Evolutionary conservation across 2,329 filamentous ascomycete species (phyloP).

Genomic region (Verticillium klebahnii): DNA sequence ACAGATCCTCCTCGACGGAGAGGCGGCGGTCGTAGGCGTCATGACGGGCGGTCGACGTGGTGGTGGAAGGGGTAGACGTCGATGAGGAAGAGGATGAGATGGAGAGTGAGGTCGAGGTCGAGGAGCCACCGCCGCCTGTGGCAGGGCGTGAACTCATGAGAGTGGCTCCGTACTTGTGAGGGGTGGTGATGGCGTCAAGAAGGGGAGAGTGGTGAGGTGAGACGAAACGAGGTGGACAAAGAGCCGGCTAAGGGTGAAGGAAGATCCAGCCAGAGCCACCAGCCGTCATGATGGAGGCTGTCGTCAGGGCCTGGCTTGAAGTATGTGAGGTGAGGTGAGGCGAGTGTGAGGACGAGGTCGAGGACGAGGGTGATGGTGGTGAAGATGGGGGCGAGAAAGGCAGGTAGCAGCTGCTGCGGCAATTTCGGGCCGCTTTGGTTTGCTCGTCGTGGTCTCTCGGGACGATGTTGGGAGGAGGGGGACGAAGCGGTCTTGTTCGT

Average conservation of each 20-base stretch:
- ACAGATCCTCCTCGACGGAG: conserved; percentile 52
- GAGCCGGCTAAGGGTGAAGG: neutral
- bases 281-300: neutral
- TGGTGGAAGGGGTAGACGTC: neutral
- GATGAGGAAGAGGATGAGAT: neutral
- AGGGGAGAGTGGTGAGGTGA: neutral
- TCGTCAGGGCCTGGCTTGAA: neutral
- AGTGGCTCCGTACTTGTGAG: neutral
- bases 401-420: neutral
- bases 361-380: neutral
- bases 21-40: conserved; percentile 17
- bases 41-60: neutral
- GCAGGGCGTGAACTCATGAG: neutral
- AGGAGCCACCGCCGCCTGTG: conserved; percentile 14
- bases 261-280: neutral
- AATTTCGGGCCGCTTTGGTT: neutral
- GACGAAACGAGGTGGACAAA: neutral
- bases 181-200: neutral
- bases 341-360: neutral
- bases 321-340: neutral
- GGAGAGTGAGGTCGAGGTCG: conserved; percentile 18
- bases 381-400: neutral
- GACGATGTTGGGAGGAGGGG: neutral
- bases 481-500: neutral
- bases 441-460: neutral